Evolutionary conservation across 1,284 basidiomycete genomes (phyloP).

Genomic region (Trametes pubescens): DNA sequence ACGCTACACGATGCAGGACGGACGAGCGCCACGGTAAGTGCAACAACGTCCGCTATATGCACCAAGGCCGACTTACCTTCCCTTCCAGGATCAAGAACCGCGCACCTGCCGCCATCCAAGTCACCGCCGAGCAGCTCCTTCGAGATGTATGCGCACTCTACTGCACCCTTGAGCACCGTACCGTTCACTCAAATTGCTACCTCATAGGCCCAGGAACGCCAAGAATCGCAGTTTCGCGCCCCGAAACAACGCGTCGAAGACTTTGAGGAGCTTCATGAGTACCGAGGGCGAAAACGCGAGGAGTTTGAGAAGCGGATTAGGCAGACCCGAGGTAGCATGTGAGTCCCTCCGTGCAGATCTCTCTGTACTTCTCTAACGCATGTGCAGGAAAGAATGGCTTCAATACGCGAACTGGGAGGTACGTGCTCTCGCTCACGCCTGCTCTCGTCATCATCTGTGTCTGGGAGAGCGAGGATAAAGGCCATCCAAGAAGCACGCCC

Average conservation of each 20-base stretch:
- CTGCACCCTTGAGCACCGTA: not conserved
- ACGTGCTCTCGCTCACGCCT: constrained; percentile 30
- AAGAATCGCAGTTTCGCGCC: constrained; percentile 90
- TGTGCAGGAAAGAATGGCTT: constrained; percentile 76
- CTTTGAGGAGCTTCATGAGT: constrained; percentile 97
- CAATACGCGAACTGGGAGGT: constrained; percentile 88
- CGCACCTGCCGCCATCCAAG: constrained; percentile 34
- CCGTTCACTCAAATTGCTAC: constrained; percentile 10
- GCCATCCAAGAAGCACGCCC: too few species aligned
- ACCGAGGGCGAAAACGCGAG: constrained; percentile 92
- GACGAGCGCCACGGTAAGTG: constrained; percentile 58
- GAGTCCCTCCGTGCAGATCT: constrained; percentile 37
- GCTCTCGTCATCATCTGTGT: not conserved
- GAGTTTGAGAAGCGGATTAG: constrained; percentile 98
- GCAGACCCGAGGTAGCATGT: constrained; percentile 89
- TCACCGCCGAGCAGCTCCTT: constrained; percentile 67
- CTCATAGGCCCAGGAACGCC: constrained; percentile 90
- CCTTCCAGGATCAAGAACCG: constrained; percentile 29
- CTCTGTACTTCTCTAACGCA: constrained; percentile 3
- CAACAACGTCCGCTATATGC: not conserved
- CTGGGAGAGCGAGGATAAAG: too few species aligned
- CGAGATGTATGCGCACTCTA: constrained; percentile 71
- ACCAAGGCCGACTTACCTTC: not conserved
- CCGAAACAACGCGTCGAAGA: constrained; percentile 97
- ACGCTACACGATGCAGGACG: constrained; percentile 56